Conservation (phyloP, 169 alveolate species). For the Theileria equi region DNA sequence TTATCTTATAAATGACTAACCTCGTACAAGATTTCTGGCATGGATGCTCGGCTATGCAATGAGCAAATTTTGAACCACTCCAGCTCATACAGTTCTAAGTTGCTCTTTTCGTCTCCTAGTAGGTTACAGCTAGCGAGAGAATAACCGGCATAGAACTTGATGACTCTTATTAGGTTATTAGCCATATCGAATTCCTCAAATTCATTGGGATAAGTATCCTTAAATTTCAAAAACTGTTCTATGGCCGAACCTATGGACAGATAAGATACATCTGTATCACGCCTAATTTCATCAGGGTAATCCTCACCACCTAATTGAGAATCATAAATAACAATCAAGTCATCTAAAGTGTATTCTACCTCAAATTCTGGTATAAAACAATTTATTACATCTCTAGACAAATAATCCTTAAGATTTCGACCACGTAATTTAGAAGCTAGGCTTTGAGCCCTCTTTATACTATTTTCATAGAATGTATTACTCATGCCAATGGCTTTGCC, state of each 20-base stretch:
- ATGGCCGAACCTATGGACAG: background rate
- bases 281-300: slow-evolving; percentile 15
- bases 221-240: background rate
- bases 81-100: background rate
- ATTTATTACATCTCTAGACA: background rate
- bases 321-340: slow-evolving; percentile 8
- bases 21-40: slow-evolving; percentile 27
- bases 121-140: slow-evolving; percentile 50
- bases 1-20: background rate
- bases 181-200: background rate
- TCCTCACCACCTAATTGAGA: background rate
- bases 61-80: slow-evolving; percentile 34
- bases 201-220: background rate
- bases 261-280: slow-evolving; percentile 7
- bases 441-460: background rate
- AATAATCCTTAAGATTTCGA: background rate
- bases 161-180: slow-evolving; percentile 14
- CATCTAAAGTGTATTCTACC: background rate
- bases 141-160: slow-evolving; percentile 12
- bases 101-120: background rate
- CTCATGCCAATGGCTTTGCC: background rate
- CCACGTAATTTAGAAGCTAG: background rate
- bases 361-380: background rate
- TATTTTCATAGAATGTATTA: background rate
- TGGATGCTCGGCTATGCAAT: slow-evolving; percentile 7